Base-by-base conservation (phyloP, 257 asterid species). In the Solanum lycopersicoides region DNA sequence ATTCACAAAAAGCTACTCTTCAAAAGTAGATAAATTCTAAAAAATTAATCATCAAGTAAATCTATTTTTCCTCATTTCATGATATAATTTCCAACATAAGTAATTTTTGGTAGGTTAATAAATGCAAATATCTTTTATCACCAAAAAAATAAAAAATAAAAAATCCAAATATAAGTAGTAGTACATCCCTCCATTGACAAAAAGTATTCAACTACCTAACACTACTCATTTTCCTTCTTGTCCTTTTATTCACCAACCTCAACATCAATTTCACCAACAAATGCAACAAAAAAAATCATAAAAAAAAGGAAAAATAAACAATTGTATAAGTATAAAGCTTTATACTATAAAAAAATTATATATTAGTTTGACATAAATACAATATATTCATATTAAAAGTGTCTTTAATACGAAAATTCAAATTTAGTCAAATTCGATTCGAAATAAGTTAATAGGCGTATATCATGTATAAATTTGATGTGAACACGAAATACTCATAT, bases 221-320 rank as follows among this genome's bases (percentile, higher is more conserved):
- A 44, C 63, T 79, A 15, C 84, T 28, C 84, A 44, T 3, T 25
- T 45, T 59, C 84, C 41, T 25, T 79, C 0, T 5, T 45, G 84
- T 16, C 84, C n/a, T 23, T 45, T 23, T 18, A 79, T 50, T 45
- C 84, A 79, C 84, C 84, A 79, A 79, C 84, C 84, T 15, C 28
- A 45, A 9, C 65, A 28, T 45, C 84, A 28, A 79, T 60, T 15
- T 44, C 84, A 79, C 84, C 65, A 77, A 79, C 41, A 79, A 44
- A 42, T n/a, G 47, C 28, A 75, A 41, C 3, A 41, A 39, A 18
- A 53, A 56, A 16, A 50, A 53, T 18, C 65, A 56, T 56, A 56
- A 56, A 56, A 56, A 18, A n/a, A 56, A 56, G 28, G 39, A 68
- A 28, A 23, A 68, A 21, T 30, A 68, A 3, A 68, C 5, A 66